Conservation (phyloP, 176 grass and related monocot species). For the Oryza punctata region DNA sequence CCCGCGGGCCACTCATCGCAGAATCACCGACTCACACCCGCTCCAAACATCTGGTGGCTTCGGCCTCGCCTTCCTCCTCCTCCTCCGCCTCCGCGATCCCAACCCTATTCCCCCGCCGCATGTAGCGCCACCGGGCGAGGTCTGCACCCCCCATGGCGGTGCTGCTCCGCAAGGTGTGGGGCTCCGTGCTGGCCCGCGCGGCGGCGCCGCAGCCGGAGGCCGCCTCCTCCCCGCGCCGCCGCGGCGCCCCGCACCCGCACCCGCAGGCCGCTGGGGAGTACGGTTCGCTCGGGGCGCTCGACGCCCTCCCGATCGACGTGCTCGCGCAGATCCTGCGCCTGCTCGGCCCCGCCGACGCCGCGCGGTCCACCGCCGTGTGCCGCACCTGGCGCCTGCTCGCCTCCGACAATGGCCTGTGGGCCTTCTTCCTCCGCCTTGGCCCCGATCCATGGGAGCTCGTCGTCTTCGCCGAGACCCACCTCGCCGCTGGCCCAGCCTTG, state of each 20-base stretch:
- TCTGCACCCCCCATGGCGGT: slow-evolving; percentile 42
- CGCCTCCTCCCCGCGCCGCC: slow-evolving; percentile 35
- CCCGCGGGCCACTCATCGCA: background rate
- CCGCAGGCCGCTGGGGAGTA: slow-evolving; percentile 11
- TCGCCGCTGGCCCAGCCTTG: slow-evolving; percentile 40
- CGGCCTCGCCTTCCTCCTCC: background rate
- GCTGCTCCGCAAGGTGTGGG: slow-evolving; percentile 75
- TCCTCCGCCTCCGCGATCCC: background rate
- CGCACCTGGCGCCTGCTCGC: slow-evolving; percentile 62
- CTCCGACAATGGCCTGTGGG: slow-evolving; percentile 80
- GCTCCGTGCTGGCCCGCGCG: slow-evolving; percentile 56
- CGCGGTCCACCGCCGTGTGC: slow-evolving; percentile 58
- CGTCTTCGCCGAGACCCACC: slow-evolving; percentile 85
- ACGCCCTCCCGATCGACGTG: slow-evolving; percentile 73
- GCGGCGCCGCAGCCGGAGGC: slow-evolving; percentile 1
- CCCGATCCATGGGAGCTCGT: slow-evolving; percentile 78
- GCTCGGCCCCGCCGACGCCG: slow-evolving; percentile 66
- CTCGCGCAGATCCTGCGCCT: slow-evolving; percentile 76
- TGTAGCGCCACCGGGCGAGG: background rate
- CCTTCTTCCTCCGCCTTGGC: slow-evolving; percentile 67
- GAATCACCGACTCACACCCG: too few species aligned
- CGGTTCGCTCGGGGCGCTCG: slow-evolving; percentile 57
- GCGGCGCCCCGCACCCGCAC: background rate
- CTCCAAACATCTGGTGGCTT: background rate
- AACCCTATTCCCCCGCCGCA: background rate